These are phyloP conservation scores for Pisolithus orientalis DNA, from an alignment of 768 basidiomycete genomes.

Conservation along the genomic window DNA sequence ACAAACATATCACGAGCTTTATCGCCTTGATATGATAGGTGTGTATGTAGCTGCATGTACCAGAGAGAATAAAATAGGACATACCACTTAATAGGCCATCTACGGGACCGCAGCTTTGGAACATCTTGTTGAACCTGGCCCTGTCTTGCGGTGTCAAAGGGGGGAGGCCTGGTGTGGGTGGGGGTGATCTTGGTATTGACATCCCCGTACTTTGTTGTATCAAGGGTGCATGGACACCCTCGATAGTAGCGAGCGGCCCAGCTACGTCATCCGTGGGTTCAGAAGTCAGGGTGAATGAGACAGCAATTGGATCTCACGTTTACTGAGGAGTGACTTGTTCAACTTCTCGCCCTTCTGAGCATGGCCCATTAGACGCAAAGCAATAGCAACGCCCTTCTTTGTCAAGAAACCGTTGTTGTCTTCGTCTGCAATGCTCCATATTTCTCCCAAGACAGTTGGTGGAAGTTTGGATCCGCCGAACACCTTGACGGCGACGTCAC, in stretches of 20 bases:
- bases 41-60: background rate
- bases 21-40: constrained; percentile 45
- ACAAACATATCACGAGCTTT: constrained; percentile 88
- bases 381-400: constrained; percentile 79
- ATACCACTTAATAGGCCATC: constrained; percentile 76
- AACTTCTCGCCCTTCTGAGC: constrained; percentile 82
- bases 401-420: constrained; percentile 92
- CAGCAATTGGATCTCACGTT: constrained; percentile 48
- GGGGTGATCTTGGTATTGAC: constrained; percentile 58
- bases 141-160: constrained; percentile 74
- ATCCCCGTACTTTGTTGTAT: constrained; percentile 51
- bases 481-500: constrained; percentile 84
- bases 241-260: constrained; percentile 77
- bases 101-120: constrained; percentile 61
- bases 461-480: constrained; percentile 80
- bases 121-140: constrained; percentile 76
- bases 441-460: constrained; percentile 76
- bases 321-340: constrained; percentile 52
- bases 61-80: constrained; percentile 12
- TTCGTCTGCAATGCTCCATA: constrained; percentile 90
- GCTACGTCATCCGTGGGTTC: constrained; percentile 39
- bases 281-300: constrained; percentile 4
- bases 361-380: constrained; percentile 87
- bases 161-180: constrained; percentile 50
- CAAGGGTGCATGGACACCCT: constrained; percentile 50